A percentile compares a stretch with the other conserved stretches of the same genome.
phyloP scores from a whole-genome alignment of 768 basidiomycete species.

The Mycena venus region DNA sequence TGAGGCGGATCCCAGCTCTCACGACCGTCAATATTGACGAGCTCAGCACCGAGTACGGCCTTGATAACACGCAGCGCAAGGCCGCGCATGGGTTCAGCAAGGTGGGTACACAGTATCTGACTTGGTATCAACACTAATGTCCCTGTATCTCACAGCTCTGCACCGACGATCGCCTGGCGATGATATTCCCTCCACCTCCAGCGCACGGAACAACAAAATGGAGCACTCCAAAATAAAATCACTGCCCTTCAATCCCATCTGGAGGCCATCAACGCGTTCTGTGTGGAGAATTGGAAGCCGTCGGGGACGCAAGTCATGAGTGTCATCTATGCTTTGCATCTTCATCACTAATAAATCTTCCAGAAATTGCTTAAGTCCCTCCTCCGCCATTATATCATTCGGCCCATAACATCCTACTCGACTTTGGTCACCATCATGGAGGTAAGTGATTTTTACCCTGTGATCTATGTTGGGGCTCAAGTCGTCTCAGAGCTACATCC shows the following conservation, averaged over 20 bases:
- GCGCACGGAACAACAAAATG: neutral
- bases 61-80: neutral
- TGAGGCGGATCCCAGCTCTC: neutral
- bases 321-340: neutral
- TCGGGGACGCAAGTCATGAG: neutral
- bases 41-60: neutral
- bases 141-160: neutral
- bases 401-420: neutral
- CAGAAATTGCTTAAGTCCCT: conserved; percentile 11
- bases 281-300: neutral
- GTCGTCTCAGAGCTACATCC: neutral
- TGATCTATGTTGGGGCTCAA: neutral
- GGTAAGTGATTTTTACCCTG: neutral
- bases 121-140: neutral
- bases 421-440: neutral
- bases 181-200: neutral
- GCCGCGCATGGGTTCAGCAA: neutral
- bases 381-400: neutral
- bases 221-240: neutral
- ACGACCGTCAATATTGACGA: neutral
- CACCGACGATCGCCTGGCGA: neutral
- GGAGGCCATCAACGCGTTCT: neutral
- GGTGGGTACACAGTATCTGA: neutral
- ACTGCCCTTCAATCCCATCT: neutral
- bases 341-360: neutral